These are phyloP conservation scores for Physcomitrellopsis africana DNA, from an alignment of 225 moss, liverwort and hornwort genomes.

Conservation along the genomic window DNA sequence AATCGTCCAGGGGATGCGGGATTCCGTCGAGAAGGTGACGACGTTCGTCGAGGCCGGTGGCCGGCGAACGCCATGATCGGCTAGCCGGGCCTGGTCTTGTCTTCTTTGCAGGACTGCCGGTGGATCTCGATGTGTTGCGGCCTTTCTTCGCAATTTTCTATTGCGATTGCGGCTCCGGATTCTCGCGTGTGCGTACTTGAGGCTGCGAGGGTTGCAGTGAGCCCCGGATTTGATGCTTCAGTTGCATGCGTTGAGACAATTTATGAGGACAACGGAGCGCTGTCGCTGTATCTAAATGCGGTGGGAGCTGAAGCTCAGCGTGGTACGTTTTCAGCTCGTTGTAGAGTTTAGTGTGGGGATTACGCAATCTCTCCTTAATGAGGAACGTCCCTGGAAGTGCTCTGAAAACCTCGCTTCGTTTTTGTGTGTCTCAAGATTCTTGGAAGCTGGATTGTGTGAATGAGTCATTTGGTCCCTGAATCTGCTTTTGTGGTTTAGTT, in stretches of 20 bases:
- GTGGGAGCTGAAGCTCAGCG: background rate
- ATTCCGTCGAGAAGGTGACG: conserved; percentile 5
- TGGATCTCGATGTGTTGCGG: conserved; percentile 20
- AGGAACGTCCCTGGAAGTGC: background rate
- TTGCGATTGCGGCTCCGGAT: conserved; percentile 7
- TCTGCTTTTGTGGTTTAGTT: background rate
- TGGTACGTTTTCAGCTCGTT: conserved; percentile 22
- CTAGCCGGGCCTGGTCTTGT: background rate
- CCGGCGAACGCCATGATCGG: background rate
- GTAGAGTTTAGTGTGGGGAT: background rate
- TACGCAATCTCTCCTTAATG: background rate
- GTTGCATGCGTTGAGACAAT: background rate
- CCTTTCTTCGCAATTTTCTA: background rate
- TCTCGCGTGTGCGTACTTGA: background rate
- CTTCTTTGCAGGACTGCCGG: background rate
- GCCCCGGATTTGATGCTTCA: background rate
- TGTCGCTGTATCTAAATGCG: background rate
- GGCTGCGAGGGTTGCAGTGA: background rate
- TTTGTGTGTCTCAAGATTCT: background rate
- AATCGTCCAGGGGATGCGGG: background rate
- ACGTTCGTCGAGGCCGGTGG: conserved; percentile 28
- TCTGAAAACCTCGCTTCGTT: background rate
- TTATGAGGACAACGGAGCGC: background rate
- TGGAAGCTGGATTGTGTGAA: conserved; percentile 4
- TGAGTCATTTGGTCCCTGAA: conserved; percentile 3